These are phyloP conservation scores for Torrubiellomyces zombiae DNA, from an alignment of 2,329 filamentous ascomycete species.

Conservation along the genomic window DNA sequence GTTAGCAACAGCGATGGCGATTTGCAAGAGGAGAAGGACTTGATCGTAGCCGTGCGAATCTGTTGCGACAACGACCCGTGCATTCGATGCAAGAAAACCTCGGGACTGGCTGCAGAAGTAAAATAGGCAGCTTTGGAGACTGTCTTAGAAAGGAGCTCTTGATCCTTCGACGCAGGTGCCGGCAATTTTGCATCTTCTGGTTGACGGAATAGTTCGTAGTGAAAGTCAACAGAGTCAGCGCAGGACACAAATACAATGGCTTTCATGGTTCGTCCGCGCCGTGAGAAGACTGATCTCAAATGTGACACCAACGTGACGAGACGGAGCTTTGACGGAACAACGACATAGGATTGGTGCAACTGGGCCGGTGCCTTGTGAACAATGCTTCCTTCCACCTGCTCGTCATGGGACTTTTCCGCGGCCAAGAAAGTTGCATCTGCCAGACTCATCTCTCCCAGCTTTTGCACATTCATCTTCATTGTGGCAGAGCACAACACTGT, in stretches of 20 bases:
- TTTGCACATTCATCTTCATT: constrained; percentile 94
- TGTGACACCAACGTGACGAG: constrained; percentile 75
- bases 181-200: constrained; percentile 13
- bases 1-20: constrained; percentile 74
- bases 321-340: constrained; percentile 78
- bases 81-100: constrained; percentile 65
- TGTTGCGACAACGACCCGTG: constrained; percentile 85
- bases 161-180: constrained; percentile 13
- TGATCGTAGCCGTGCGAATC: constrained; percentile 71
- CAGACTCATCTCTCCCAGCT: constrained; percentile 83
- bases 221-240: constrained; percentile 92
- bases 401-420: constrained; percentile 36
- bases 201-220: constrained; percentile 64
- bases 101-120: constrained; percentile 56
- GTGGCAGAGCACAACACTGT: constrained; percentile 93
- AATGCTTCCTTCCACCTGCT: constrained; percentile 27
- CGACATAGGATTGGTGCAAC: constrained; percentile 77
- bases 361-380: constrained; percentile 74
- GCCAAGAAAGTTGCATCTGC: constrained; percentile 83
- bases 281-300: constrained; percentile 72
- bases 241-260: constrained; percentile 94
- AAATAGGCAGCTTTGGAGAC: constrained; percentile 55
- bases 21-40: constrained; percentile 57
- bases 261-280: constrained; percentile 88
- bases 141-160: constrained; percentile 33